phyloP scores from a whole-genome alignment of 495 filamentous ascomycete genomes.

The Tuber magnatum region DNA sequence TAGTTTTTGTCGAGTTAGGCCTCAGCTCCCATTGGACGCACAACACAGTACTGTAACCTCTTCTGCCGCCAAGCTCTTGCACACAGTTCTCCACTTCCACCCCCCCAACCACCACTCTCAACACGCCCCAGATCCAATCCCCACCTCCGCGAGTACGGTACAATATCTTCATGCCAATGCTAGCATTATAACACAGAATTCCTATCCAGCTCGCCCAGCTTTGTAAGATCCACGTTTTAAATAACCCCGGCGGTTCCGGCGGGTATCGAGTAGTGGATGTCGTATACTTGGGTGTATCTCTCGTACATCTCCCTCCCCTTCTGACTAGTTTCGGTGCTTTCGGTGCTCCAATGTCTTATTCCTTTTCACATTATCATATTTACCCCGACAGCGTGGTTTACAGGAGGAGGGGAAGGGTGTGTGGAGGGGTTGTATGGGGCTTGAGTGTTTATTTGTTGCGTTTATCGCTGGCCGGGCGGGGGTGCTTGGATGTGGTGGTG shows the following conservation, averaged over 20 bases:
- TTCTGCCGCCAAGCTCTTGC: background rate
- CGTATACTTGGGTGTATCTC: background rate
- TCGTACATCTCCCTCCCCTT: too few species aligned
- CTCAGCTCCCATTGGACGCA: background rate
- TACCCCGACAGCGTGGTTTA: too few species aligned
- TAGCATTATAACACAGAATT: background rate
- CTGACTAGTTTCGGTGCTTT: too few species aligned
- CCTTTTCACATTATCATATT: too few species aligned
- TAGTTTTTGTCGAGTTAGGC: too few species aligned
- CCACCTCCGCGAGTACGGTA: background rate
- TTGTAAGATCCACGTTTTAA: accelerated
- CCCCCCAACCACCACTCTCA: background rate
- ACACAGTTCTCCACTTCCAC: background rate
- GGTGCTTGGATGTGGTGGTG: too few species aligned
- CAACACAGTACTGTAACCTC: too few species aligned
- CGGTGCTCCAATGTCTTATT: too few species aligned
- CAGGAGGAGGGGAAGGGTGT: too few species aligned
- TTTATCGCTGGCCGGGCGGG: too few species aligned
- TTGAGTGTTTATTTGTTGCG: too few species aligned
- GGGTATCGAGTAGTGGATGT: background rate
- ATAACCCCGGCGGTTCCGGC: background rate
- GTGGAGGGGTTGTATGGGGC: too few species aligned
- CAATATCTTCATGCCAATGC: background rate
- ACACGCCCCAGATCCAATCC: background rate
- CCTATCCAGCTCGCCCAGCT: background rate